These are phyloP conservation scores for Kurtzmaniella quercitrusa DNA, from an alignment of 1,139 yeast species.

Conservation along the genomic window DNA sequence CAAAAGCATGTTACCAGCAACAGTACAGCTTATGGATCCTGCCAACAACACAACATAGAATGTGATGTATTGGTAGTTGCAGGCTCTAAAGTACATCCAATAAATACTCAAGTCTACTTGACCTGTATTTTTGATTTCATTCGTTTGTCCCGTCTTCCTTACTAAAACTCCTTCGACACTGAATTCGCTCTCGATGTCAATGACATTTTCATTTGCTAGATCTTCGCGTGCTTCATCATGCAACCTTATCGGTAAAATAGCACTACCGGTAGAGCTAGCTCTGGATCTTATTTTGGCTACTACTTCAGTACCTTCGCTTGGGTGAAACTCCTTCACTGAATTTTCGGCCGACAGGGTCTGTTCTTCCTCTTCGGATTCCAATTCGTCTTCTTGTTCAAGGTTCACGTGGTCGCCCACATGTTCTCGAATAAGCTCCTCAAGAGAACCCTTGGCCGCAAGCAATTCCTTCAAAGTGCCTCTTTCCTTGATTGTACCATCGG, in stretches of 20 bases:
- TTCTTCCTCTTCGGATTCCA: slow-evolving; percentile 7
- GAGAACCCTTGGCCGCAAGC: slow-evolving; percentile 16
- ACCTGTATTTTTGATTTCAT: slow-evolving; percentile 29
- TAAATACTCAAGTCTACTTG: slow-evolving; percentile 29
- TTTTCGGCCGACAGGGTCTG: no score
- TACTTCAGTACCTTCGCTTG: slow-evolving; percentile 5
- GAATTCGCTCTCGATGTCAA: not conserved
- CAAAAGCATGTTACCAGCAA: slow-evolving; percentile 30
- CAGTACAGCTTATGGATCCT: slow-evolving; percentile 17
- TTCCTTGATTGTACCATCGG: slow-evolving; percentile 25
- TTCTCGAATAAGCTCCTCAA: slow-evolving; percentile 22
- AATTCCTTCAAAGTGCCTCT: slow-evolving; percentile 28
- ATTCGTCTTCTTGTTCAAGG: slow-evolving; percentile 8
- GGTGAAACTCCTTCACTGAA: slow-evolving; percentile 5
- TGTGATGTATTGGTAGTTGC: slow-evolving; percentile 24
- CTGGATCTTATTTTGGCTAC: not conserved
- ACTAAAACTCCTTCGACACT: not conserved
- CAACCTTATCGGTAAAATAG: not conserved
- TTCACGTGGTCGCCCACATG: slow-evolving; percentile 16
- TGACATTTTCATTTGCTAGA: not conserved
- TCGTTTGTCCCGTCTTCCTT: slow-evolving; percentile 23
- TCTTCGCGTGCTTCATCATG: not conserved
- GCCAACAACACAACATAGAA: slow-evolving; percentile 22
- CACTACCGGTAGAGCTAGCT: not conserved
- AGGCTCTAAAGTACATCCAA: slow-evolving; percentile 31